Conservation (phyloP, 2,329 filamentous ascomycete species). For the Verticillium nonalfalfae region DNA sequence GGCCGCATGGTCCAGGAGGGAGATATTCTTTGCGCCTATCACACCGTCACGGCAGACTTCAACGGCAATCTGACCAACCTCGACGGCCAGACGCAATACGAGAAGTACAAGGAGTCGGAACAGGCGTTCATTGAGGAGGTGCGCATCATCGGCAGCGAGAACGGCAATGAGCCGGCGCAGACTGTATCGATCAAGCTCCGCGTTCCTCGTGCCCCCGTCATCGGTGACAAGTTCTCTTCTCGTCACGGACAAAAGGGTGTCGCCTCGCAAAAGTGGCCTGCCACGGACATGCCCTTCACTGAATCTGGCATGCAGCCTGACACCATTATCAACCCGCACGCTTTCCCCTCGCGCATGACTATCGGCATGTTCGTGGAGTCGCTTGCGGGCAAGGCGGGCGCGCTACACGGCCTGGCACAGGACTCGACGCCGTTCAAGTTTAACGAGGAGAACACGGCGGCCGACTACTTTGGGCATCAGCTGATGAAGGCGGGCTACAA, state of each 20-base stretch:
- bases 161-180: slow-evolving; percentile 76
- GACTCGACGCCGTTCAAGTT: slow-evolving; percentile 95
- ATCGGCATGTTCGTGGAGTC: slow-evolving; percentile 99
- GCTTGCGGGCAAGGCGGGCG: slow-evolving; percentile 88
- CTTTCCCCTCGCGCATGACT: slow-evolving; percentile 98
- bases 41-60: slow-evolving; percentile 78
- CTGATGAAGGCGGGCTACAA: slow-evolving; percentile 94
- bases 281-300: slow-evolving; percentile 90
- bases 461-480: slow-evolving; percentile 93
- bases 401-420: slow-evolving; percentile 90
- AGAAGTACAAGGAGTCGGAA: slow-evolving; percentile 93
- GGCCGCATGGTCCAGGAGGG: slow-evolving; percentile 74
- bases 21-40: slow-evolving; percentile 81
- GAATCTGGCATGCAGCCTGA: slow-evolving; percentile 96
- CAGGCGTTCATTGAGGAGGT: slow-evolving; percentile 88
- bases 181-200: slow-evolving; percentile 89
- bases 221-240: slow-evolving; percentile 98
- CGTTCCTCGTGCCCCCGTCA: slow-evolving; percentile 81
- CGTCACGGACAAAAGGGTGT: slow-evolving; percentile 98
- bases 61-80: slow-evolving; percentile 75
- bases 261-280: slow-evolving; percentile 90
- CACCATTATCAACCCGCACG: slow-evolving; percentile 98
- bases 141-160: slow-evolving; percentile 80
- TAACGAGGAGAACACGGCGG: slow-evolving; percentile 84
- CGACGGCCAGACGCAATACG: slow-evolving; percentile 78